Evolutionary conservation across 495 filamentous ascomycete species (phyloP).

Genomic region (Aspergillus biplanus): DNA sequence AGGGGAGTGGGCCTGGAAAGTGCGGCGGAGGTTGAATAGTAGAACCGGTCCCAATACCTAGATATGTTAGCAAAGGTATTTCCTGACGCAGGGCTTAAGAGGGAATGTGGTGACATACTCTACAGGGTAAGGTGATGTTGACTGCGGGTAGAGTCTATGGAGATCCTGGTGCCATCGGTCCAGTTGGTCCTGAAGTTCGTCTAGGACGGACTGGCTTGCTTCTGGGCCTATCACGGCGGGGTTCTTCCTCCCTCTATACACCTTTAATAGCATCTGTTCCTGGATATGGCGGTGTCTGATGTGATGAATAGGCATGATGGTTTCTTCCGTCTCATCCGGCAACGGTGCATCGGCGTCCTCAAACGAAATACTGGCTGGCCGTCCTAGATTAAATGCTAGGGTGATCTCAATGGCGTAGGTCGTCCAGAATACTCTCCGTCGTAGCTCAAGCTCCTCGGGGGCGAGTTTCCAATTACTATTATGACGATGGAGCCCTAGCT

Average conservation of each 20-base stretch:
- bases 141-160: conserved; percentile 1
- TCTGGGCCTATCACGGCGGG: not conserved
- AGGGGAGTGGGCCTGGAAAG: conserved; percentile 1
- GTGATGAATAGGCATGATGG: conserved; percentile 3
- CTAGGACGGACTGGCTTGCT: not conserved
- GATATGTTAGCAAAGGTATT: not conserved
- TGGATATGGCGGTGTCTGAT: conserved; percentile 9
- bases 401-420: conserved; percentile 9
- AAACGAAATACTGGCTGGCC: conserved; percentile 6
- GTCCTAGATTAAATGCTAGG: conserved; percentile 7
- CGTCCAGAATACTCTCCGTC: conserved; percentile 6
- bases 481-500: not conserved
- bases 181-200: not conserved
- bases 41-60: conserved; percentile 10
- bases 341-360: conserved; percentile 9
- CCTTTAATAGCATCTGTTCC: conserved; percentile 1
- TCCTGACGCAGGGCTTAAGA: not conserved
- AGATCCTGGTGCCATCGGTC: conserved; percentile 9
- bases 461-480: conserved; percentile 5
- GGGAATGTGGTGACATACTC: not conserved
- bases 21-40: conserved; percentile 8
- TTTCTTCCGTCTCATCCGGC: not conserved
- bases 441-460: conserved; percentile 1
- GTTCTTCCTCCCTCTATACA: conserved; percentile 7
- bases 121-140: conserved; percentile 6